Evolutionary conservation across 345 rosid species (phyloP).

Genomic region (Lepidium aucheri): DNA sequence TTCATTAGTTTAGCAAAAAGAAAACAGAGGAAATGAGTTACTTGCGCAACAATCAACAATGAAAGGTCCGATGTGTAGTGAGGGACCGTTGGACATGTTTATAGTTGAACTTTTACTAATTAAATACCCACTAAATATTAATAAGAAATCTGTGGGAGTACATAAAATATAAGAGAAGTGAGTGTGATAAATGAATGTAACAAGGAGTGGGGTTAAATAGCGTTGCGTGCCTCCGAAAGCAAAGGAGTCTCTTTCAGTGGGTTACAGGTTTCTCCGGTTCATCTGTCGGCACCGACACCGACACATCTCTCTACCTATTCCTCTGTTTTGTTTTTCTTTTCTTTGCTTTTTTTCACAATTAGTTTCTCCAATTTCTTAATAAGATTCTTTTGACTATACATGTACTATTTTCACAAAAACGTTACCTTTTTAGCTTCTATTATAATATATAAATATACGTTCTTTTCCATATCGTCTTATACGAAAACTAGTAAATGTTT

Average conservation of each 20-base stretch:
- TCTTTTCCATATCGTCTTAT: too few species aligned
- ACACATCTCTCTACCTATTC: conserved; percentile 19
- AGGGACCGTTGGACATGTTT: background rate
- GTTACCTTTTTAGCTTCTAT: too few species aligned
- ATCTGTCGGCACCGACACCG: conserved; percentile 35
- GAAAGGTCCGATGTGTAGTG: background rate
- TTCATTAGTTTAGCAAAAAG: background rate
- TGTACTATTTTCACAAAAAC: background rate
- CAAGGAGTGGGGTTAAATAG: conserved; percentile 15
- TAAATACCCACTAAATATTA: too few species aligned
- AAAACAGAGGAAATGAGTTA: background rate
- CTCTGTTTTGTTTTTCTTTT: background rate
- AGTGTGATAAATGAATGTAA: conserved; percentile 9
- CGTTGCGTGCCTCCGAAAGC: conserved; percentile 25
- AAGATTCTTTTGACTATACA: background rate
- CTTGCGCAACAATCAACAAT: background rate
- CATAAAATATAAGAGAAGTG: background rate
- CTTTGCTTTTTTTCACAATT: background rate
- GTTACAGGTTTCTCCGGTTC: conserved; percentile 23
- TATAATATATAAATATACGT: too few species aligned
- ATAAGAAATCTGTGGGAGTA: background rate
- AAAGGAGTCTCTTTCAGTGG: conserved; percentile 25
- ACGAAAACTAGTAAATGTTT: too few species aligned
- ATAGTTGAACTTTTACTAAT: background rate
- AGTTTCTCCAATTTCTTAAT: background rate